phyloP scores from a whole-genome alignment of 208 protist species.

The Blechomonas ayalai region DNA sequence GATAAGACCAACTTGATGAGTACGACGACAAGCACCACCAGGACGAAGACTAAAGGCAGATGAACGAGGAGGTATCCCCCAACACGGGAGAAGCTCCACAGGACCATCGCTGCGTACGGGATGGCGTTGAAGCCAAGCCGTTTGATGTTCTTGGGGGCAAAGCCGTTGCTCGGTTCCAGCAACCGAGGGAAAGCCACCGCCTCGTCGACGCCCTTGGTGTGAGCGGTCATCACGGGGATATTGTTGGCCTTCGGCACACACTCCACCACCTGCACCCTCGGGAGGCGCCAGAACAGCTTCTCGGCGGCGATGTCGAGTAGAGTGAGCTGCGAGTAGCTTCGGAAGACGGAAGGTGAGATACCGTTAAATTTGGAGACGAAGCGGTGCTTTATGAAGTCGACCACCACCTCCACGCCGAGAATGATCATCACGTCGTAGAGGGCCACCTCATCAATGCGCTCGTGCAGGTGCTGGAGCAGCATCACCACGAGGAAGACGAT shows the following conservation, averaged over 20 bases:
- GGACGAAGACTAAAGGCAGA: conserved; percentile 14
- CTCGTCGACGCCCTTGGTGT: conserved; percentile 12
- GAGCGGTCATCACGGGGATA: background rate
- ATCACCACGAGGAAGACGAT: conserved; percentile 84
- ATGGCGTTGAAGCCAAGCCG: conserved; percentile 31
- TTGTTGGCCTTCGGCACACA: background rate
- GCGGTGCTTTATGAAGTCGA: conserved; percentile 90
- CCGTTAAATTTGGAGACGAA: conserved; percentile 90
- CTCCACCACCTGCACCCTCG: conserved; percentile 4
- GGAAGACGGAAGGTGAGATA: conserved; percentile 58
- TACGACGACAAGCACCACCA: conserved; percentile 6
- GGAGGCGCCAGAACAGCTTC: conserved; percentile 28
- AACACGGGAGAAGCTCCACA: conserved; percentile 28
- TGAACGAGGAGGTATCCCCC: conserved; percentile 11
- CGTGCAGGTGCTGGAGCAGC: conserved; percentile 39
- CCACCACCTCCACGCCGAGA: conserved; percentile 54
- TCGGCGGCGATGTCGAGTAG: conserved; percentile 33
- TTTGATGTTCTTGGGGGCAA: conserved; percentile 32
- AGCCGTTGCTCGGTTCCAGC: conserved; percentile 24
- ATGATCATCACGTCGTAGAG: conserved; percentile 22
- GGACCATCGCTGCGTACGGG: conserved; percentile 31
- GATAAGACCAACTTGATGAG: conserved; percentile 22
- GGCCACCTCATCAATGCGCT: conserved; percentile 22
- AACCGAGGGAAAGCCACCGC: conserved; percentile 1
- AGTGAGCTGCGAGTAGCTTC: conserved; percentile 28